Conservation (phyloP, 1,284 basidiomycete genomes). For the Trichosporon coremiiforme region DNA sequence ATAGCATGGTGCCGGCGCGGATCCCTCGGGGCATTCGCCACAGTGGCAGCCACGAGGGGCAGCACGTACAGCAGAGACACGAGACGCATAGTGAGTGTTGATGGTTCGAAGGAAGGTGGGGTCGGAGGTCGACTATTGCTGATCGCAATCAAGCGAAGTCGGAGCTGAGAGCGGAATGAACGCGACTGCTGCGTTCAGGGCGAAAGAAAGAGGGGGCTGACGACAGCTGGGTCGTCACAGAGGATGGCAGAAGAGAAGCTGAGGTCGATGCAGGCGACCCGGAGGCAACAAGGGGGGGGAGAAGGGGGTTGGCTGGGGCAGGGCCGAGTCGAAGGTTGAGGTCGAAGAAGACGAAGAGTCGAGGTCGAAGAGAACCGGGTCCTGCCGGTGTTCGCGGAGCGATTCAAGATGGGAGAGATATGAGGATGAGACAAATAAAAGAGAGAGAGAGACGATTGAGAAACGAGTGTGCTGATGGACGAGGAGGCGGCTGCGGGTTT, state of each 20-base stretch:
- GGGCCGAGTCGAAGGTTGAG: neutral
- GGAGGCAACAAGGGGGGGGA: neutral
- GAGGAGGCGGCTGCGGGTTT: neutral
- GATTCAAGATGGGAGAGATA: neutral
- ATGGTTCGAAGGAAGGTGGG: neutral
- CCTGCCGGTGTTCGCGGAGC: neutral
- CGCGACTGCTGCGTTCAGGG: neutral
- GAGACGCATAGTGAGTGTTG: slow-evolving; percentile 13
- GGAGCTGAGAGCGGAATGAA: neutral
- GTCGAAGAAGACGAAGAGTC: slow-evolving; percentile 8
- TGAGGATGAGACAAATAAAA: neutral
- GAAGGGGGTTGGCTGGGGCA: neutral
- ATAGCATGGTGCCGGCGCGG: neutral
- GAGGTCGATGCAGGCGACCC: neutral
- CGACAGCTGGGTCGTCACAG: neutral
- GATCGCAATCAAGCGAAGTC: neutral
- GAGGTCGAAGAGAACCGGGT: slow-evolving; percentile 9
- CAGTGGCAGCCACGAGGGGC: slow-evolving; percentile 11
- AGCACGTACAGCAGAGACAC: slow-evolving; percentile 16
- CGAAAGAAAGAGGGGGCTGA: neutral
- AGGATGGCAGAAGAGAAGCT: neutral
- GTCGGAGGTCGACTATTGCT: neutral
- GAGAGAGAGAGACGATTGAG: neutral
- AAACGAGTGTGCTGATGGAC: neutral
- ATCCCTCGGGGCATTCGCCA: slow-evolving; percentile 12